Evolutionary conservation across 192 early-diverging fungal genomes (phyloP), one percentile per base, ranked within the genome.

Genomic region (Coemansia sp.): DNA sequence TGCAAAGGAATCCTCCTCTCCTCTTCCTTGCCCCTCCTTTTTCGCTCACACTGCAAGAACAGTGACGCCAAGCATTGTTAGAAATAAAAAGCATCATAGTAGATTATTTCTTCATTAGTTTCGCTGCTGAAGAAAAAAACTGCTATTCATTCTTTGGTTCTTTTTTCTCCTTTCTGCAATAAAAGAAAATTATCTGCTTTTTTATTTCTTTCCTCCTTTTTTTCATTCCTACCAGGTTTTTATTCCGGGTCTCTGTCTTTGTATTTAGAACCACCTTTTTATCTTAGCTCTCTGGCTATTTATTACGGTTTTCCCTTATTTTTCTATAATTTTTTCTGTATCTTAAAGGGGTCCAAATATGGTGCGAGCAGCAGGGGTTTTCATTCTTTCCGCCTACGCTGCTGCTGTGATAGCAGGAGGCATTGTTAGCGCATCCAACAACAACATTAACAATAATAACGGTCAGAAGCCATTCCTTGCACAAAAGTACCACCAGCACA

Each of bases 361-460:
- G 70, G 70, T 72, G 13, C 57, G 59, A 49, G 10, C 55, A 16
- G 47, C 48, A 2, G 32, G 32, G 1, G 32, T 32, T 32, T 32
- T 32, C 32, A 9, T 55, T 36, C 32, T 48, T 36, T 62, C 72
- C 1, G 60, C 41, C 18, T 12, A 68, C 8, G 65, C 71, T 12
- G 52, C 48, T 46, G 55, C 55, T 19, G 42, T 67, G 52, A 37
- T 61, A 13, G 49, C 10, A 37, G 48, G 22, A 22, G 6, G 15
- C 32, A 22, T 22, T 26, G 8, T 54, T 19, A 22, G 22, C 21
- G 51, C 51, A 19, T 15, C 47, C 47, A 49, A 19, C 8, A 54
- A 26, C 19, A 54, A 54, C 51, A 32, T 1, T 32, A 32, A 32
- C 32, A 32, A 32, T 32, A 32, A 32, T 32, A 32, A 32, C 32